Evolutionary conservation across 768 basidiomycete genomes (phyloP).

Genomic region (Boletus pseudo-olivaceus): DNA sequence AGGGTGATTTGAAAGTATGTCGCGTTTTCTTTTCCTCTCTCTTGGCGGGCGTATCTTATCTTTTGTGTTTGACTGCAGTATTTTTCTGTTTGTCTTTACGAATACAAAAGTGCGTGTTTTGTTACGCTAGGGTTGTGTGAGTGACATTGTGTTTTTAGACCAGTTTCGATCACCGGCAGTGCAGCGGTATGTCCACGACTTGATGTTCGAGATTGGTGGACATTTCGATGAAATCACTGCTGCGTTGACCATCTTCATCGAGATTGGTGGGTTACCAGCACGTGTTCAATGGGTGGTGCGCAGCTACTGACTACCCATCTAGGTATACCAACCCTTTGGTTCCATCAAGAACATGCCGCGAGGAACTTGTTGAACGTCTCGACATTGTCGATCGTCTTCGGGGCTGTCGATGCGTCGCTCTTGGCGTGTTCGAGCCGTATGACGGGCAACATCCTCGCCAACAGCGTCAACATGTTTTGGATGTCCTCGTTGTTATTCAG

Average conservation of each 20-base stretch:
- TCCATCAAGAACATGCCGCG: conserved; percentile 48
- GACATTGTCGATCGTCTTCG: conserved; percentile 54
- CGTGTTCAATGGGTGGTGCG: not conserved
- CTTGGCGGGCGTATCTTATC: not conserved
- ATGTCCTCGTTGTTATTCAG: conserved; percentile 52
- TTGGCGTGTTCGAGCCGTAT: conserved; percentile 39
- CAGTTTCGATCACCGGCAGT: conserved; percentile 51
- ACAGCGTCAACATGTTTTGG: conserved; percentile 49
- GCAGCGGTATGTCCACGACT: conserved; percentile 49
- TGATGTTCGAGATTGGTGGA: conserved; percentile 45
- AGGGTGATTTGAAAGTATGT: conserved; percentile 45
- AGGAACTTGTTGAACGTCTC: conserved; percentile 47
- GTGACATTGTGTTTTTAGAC: conserved; percentile 26
- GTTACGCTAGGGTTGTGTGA: not conserved
- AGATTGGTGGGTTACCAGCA: conserved; percentile 38
- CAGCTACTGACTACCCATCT: not conserved
- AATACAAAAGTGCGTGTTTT: conserved; percentile 39
- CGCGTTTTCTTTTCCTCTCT: not conserved
- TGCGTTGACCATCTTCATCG: conserved; percentile 47
- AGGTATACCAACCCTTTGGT: conserved; percentile 52
- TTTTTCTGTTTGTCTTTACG: conserved; percentile 45
- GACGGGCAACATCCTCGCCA: conserved; percentile 31
- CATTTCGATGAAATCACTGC: conserved; percentile 48
- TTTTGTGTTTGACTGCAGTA: conserved; percentile 32
- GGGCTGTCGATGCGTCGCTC: conserved; percentile 47